Evolutionary conservation across 2,329 filamentous ascomycete genomes (phyloP), one percentile per base, ranked within the genome.

Genomic region (Pyrenophora seminiperda): DNA sequence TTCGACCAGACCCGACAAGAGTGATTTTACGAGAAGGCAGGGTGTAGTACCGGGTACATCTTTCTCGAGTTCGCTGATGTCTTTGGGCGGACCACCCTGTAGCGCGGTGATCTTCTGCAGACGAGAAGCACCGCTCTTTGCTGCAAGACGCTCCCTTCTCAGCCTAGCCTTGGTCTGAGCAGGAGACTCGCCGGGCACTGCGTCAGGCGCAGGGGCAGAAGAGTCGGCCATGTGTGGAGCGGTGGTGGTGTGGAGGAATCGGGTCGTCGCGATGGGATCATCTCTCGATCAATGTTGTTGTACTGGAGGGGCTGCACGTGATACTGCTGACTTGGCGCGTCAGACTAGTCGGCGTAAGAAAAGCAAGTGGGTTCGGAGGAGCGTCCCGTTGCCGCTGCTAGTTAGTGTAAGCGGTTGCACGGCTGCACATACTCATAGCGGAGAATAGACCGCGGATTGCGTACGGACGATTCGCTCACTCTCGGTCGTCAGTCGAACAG

Each of bases 141-240:
- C 89, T 71, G 91, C 87, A 40, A 89, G 83, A 31, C 88, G 84
- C 72, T 92, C 89, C 72, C 91, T 90, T 61, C 90, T 87, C 50
- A 90, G 79, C 38, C 89, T 85, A 30, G 87, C 86, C 73, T 90
- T 86, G 50, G 73, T 63, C 62, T 81, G 78, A 9, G 73, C 74
- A 2, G 77, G 72, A 6, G 77, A 75, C 51, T 73, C 69, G 34
- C 42, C 54, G 6, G 63, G 54, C 3, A 54, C 20, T n/a, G 61
- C 45, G 10, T 47, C 56, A 4, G 59, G 50, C 20, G 61, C 29
- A 15, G 63, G 27, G 19, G 61, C 53, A 20, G 65, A 38, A 14
- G 62, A 39, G 31, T 70, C 65, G 10, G 63, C 63, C 67, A 69
- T 70, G 53, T 19, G 17, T 32, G 17, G 30, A 31, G 31, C 14